phyloP scores from a whole-genome alignment of 73 alveolate species.

The Uronychia binucleata region DNA sequence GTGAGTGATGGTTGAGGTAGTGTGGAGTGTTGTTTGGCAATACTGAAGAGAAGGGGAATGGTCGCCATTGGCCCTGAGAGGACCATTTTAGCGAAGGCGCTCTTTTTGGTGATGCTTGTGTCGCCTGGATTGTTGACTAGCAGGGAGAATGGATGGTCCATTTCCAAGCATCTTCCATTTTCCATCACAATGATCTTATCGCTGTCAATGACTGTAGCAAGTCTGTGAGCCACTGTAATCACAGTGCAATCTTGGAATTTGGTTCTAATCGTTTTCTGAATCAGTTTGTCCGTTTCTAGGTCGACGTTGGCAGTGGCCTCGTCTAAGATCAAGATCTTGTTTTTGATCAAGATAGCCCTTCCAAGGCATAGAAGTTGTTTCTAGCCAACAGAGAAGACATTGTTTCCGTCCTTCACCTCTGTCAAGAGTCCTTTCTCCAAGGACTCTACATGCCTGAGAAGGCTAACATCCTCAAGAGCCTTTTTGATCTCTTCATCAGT shows the following conservation, averaged over 20 bases:
- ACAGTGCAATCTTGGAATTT: constrained; percentile 56
- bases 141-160: constrained; percentile 28
- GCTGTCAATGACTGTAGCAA: constrained; percentile 58
- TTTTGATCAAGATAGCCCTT: constrained; percentile 61
- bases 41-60: too few species aligned
- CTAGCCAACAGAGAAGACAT: constrained; percentile 43
- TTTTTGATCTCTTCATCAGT: constrained; percentile 23
- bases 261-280: constrained; percentile 48
- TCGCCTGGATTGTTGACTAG: constrained; percentile 7
- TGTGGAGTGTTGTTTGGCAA: too few species aligned
- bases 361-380: constrained; percentile 72
- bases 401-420: constrained; percentile 1
- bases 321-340: constrained; percentile 67
- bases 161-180: constrained; percentile 44
- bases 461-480: constrained; percentile 1
- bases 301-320: constrained; percentile 76
- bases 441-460: neutral
- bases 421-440: neutral
- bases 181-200: constrained; percentile 71
- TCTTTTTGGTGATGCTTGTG: constrained; percentile 13
- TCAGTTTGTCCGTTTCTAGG: constrained; percentile 65
- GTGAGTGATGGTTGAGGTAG: too few species aligned
- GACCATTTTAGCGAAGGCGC: too few species aligned
- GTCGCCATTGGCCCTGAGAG: too few species aligned
- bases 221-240: constrained; percentile 70